phyloP scores from a whole-genome alignment of 73 alveolate species.

The Paramecium tetraurelia region DNA sequence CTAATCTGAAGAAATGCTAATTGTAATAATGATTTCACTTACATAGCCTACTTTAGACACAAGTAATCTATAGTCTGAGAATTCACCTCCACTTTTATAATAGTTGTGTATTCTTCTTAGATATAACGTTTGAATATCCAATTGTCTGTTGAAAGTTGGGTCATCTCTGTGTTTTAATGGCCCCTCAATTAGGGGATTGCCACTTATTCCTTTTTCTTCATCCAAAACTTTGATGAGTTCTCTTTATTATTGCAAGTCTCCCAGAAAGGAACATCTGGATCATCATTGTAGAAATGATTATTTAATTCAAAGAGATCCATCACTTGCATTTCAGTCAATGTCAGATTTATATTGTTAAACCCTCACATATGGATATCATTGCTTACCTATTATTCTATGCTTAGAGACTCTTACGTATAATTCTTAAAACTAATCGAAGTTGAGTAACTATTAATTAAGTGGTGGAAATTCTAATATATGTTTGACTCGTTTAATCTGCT shows the following conservation, averaged over 20 bases:
- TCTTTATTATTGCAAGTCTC: not conserved
- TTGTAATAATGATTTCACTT: not conserved
- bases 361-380: conserved; percentile 22
- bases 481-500: not conserved
- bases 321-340: not conserved
- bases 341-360: not conserved
- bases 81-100: conserved; percentile 49
- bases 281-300: conserved; percentile 34
- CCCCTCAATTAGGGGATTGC: conserved; percentile 28
- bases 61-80: conserved; percentile 22
- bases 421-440: not conserved
- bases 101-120: not conserved
- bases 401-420: not conserved
- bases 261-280: conserved; percentile 27
- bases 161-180: conserved; percentile 39
- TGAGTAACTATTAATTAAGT: not conserved
- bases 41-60: conserved; percentile 44
- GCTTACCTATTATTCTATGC: not conserved
- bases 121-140: conserved; percentile 2
- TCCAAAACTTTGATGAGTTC: not conserved
- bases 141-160: conserved; percentile 28
- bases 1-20: conserved; percentile 37
- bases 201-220: conserved; percentile 8
- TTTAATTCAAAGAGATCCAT: not conserved
- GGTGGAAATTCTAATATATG: conserved; percentile 2